Evolutionary conservation across 306 rosid genomes (phyloP).

Genomic region (Ammopiptanthus mongolicus): DNA sequence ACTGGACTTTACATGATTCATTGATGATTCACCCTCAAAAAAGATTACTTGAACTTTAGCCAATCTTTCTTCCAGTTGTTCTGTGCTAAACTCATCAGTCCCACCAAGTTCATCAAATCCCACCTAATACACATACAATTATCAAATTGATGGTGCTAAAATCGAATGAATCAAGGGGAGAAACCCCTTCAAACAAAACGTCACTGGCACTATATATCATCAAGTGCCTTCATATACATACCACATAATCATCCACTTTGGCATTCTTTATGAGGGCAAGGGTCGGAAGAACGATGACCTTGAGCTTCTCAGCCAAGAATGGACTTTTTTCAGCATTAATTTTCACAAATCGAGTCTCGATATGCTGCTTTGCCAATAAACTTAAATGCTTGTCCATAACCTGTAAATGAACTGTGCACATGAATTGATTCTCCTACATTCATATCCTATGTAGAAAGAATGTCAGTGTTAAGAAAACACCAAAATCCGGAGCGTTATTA

Average conservation of each 20-base stretch:
- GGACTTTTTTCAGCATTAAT: constrained; percentile 94
- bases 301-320: constrained; percentile 84
- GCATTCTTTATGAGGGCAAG: constrained; percentile 89
- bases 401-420: constrained; percentile 42
- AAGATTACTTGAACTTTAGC: constrained; percentile 81
- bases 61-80: constrained; percentile 82
- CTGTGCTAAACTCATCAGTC: constrained; percentile 86
- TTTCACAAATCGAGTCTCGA: constrained; percentile 84
- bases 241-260: constrained; percentile 98
- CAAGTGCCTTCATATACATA: constrained; percentile 26
- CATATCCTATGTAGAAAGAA: neutral
- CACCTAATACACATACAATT: constrained; percentile 47
- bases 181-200: neutral
- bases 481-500: neutral
- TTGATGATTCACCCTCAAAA: constrained; percentile 79
- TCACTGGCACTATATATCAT: neutral
- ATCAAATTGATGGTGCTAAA: constrained; percentile 9
- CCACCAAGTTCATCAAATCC: constrained; percentile 98
- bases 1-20: constrained; percentile 43
- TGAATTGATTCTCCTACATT: constrained; percentile 16
- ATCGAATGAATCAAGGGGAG: neutral
- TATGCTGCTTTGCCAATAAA: constrained; percentile 78
- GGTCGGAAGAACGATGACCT: constrained; percentile 88
- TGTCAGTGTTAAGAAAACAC: neutral
- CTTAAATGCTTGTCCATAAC: constrained; percentile 89